These are phyloP conservation scores for Anaeromyces robustus DNA, from an alignment of 192 early-diverging fungal genomes.

Conservation along the genomic window DNA sequence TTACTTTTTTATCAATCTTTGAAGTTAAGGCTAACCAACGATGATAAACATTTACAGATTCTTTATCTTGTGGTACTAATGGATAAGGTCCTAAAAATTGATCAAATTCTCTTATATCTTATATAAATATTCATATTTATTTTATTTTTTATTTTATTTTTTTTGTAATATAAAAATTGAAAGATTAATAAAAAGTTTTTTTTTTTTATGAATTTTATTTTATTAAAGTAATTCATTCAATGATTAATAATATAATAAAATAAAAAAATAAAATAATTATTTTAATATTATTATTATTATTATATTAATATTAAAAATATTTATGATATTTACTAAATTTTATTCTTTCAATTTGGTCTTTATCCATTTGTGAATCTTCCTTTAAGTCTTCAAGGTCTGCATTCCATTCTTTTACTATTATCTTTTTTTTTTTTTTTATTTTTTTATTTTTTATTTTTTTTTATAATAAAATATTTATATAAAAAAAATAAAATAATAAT, in stretches of 20 bases:
- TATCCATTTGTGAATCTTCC: conserved; percentile 29
- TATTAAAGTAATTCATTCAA: too few relatives aligned
- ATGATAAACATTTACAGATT: conserved; percentile 37
- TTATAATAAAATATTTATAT: neutral
- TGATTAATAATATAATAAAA: neutral
- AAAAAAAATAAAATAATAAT: conserved; percentile 11
- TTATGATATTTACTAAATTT: conserved; percentile 29
- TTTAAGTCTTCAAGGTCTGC: conserved; percentile 49
- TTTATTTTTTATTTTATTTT: too few relatives aligned
- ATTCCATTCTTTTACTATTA: conserved; percentile 72
- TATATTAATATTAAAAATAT: neutral
- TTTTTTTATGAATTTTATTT: too few relatives aligned
- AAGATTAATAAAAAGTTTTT: too few relatives aligned
- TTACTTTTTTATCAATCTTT: conserved; percentile 35
- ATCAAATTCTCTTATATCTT: conserved; percentile 68
- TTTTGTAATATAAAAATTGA: too few relatives aligned
- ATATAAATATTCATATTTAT: neutral
- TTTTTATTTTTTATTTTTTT: too few relatives aligned
- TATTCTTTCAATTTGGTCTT: conserved; percentile 43
- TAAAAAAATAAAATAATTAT: conserved; percentile 1
- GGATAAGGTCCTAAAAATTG: conserved; percentile 68
- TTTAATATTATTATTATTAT: neutral
- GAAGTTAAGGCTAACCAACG: conserved; percentile 65
- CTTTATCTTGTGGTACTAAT: conserved; percentile 21
- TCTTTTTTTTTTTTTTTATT: conserved; percentile 18